phyloP scores from a whole-genome alignment of 768 basidiomycete genomes.

The Macrolepiota albuminosa region DNA sequence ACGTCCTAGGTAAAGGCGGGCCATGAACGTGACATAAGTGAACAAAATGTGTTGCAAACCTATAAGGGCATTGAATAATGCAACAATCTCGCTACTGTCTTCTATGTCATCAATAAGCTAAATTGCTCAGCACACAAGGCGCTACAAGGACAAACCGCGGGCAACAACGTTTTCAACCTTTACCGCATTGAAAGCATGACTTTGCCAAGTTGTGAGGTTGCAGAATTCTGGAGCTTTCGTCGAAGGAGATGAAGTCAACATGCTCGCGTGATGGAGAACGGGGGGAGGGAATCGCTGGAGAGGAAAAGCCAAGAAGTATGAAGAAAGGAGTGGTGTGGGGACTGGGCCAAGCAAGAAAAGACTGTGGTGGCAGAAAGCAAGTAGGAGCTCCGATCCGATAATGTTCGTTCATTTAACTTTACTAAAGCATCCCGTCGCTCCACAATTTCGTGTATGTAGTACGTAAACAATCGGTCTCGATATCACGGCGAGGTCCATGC shows the following conservation, averaged over 20 bases:
- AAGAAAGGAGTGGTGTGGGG: conserved; percentile 10
- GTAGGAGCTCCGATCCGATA: conserved; percentile 13
- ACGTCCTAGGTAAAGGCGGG: conserved; percentile 34
- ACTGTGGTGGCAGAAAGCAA: conserved; percentile 16
- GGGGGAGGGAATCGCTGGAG: conserved; percentile 16
- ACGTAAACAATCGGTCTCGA: not conserved
- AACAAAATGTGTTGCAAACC: conserved; percentile 29
- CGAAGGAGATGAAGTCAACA: conserved; percentile 12
- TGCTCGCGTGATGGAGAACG: conserved; percentile 3
- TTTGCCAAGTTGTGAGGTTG: conserved; percentile 26
- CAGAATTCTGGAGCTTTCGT: conserved; percentile 11
- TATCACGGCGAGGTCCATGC: not conserved
- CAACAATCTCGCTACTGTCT: conserved; percentile 44
- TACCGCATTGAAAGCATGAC: conserved; percentile 37
- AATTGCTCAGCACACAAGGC: not conserved
- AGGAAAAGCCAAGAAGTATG: conserved; percentile 12
- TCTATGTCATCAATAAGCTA: not conserved
- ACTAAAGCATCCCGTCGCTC: not conserved
- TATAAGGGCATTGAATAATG: conserved; percentile 53
- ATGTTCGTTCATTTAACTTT: not conserved
- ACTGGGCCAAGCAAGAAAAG: conserved; percentile 15
- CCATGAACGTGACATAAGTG: not conserved
- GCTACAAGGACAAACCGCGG: conserved; percentile 24
- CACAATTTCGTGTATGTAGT: not conserved
- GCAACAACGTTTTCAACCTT: conserved; percentile 45